Percentiles rank a stretch among this genome's conserved stretches.
Conservation (phyloP, 768 basidiomycete genomes). For the Mycena crocata region DNA sequence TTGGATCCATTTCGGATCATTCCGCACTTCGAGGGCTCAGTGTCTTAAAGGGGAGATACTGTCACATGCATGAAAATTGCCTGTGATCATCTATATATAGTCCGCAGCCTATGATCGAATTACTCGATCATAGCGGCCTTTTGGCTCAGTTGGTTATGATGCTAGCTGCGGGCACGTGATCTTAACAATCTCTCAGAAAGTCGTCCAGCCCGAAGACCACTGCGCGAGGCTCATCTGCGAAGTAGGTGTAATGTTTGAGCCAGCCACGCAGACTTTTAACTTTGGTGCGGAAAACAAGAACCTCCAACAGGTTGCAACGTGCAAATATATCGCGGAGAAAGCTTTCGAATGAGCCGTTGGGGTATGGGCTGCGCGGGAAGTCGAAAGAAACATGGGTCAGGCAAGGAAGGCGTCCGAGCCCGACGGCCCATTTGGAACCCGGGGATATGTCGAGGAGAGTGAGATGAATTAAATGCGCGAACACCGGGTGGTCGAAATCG, state of each 20-base stretch:
- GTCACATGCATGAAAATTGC: too few relatives aligned
- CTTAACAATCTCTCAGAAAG: neutral
- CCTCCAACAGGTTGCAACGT: neutral
- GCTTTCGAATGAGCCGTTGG: neutral
- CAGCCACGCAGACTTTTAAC: neutral
- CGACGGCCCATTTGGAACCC: neutral
- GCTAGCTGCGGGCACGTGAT: too few relatives aligned
- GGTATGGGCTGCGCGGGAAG: neutral
- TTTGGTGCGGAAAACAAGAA: neutral
- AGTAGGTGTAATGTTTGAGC: neutral
- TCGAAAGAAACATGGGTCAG: conserved; percentile 3
- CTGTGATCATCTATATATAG: too few relatives aligned
- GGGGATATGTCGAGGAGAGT: neutral
- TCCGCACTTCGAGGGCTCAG: too few relatives aligned
- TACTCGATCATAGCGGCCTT: too few relatives aligned
- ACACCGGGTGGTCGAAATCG: neutral
- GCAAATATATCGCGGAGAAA: neutral
- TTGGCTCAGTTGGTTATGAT: too few relatives aligned
- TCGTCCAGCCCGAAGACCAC: neutral
- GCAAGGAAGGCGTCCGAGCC: neutral
- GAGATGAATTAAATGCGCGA: neutral
- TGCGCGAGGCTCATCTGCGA: conserved; percentile 5
- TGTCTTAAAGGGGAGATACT: too few relatives aligned
- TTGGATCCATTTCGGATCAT: too few relatives aligned
- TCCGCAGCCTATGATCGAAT: too few relatives aligned